Evolutionary conservation across 768 basidiomycete species (phyloP), one percentile per base, ranked within the genome.

Genomic region (Hygrophorus pudorinus): DNA sequence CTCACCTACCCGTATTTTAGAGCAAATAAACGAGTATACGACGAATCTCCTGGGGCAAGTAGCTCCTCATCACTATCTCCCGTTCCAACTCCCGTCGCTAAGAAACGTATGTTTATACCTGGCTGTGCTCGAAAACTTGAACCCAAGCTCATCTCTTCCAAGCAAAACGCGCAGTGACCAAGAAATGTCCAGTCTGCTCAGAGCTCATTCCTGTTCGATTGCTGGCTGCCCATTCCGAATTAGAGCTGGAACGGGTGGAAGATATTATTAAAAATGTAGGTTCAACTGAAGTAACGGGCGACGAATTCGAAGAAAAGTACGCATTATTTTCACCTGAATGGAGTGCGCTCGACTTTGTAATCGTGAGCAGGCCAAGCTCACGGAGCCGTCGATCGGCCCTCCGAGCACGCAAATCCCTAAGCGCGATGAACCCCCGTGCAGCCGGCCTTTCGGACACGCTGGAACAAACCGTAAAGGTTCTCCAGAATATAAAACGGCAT

Each of bases 121-220:
- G 13, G 16, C 24, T n/a, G 16, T 16, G 16, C 43, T 24, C 36
- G 13, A 33, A 10, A 24, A 32, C 29, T 14, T 24, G 18, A 31
- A 17, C 35, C 33, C 17, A 28, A 30, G 16, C 47, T 54, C 31
- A 58, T 13, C 17, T 41, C 12, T 41, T 12, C 39, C 41, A 46
- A 85, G 83, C 70, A 3, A 84, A 78, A 58, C 76, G 80, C 35
- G 85, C 81, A 13, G 85, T 87, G 56, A 89, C 83, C 2, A 69
- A 78, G 46, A 66, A 66, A 47, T 90, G 86, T 55, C 87, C 86
- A 1, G 75, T 82, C 31, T 90, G 86, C 61, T 64, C 70, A 11
- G 85, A 89, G 56, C 57, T 57, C 31, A 81, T 90, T 33, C 85
- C 86, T 11, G 55, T 86, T 17, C 78, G 85, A 10, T 68, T 88